Base-by-base conservation (phyloP, 495 filamentous ascomycete genomes). In the Xylaria telfairii region DNA sequence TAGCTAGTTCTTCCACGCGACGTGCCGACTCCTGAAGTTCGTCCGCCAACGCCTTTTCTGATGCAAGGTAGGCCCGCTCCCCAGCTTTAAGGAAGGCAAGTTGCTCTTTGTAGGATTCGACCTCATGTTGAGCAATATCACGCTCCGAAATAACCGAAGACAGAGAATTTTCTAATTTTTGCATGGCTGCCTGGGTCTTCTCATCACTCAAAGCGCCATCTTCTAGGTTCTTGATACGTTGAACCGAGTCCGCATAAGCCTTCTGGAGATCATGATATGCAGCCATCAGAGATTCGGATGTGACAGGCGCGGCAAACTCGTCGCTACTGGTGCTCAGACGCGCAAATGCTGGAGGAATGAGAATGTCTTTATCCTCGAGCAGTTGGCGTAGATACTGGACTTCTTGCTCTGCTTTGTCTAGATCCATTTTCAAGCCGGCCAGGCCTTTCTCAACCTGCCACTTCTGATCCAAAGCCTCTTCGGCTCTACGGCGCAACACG, bases 361-460 rank as follows among this genome's bases (percentile, higher is more conserved):
- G 81, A 63, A 95, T 94, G 77, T 97, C 95, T 73, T 95, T 93
- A 79, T 97, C 95, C 75, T 92, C 85, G 21, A 99, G 87, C 28
- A 99, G 85, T 30, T 81, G 87, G 30, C 94, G 90, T 39, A 99
- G 82, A 32, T 92, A 93, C 39, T 86, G 83, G 15, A 95, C 97
- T 82, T 99, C 96, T 77, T 96, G 92, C 80, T 97, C 92, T 4
- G 96, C 94, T 71, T 95, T 92, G 77, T 99, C 96, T 37, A 99
- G 88, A 77, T 99, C 96, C 92, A 97, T 98, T 81, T 97, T 97
- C 71, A 99, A 83, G 51, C 95, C 95, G 69, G 90, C 87, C 17
- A 99, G 86, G 30, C 94, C 94, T 81, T 97, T 97, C 81, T 99
- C 96, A 68, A 95, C 95, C 80, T 96, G 92, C 88, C 91, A 98